Evolutionary conservation across 129 eudicot species (phyloP).

Genomic region (Apium graveolens): DNA sequence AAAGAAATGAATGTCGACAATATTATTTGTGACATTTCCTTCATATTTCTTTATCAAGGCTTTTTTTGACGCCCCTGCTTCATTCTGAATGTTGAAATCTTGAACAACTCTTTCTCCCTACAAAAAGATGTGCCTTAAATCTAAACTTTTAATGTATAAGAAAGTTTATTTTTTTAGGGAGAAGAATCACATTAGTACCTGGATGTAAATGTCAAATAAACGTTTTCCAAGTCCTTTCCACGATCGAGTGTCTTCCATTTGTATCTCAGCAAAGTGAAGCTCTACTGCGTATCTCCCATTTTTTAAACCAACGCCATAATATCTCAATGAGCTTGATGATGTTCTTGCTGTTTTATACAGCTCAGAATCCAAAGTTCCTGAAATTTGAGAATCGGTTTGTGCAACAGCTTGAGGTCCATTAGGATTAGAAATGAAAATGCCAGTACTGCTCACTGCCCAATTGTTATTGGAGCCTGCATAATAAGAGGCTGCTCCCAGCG

Average conservation of each 20-base stretch:
- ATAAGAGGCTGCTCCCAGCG: slow-evolving; percentile 56
- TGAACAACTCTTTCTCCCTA: slow-evolving; percentile 57
- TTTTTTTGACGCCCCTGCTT: slow-evolving; percentile 45
- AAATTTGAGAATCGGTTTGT: slow-evolving; percentile 50
- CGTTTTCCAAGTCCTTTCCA: slow-evolving; percentile 79
- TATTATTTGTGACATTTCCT: slow-evolving; percentile 50
- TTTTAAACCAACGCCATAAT: slow-evolving; percentile 56
- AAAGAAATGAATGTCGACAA: slow-evolving; percentile 52
- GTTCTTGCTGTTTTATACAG: slow-evolving; percentile 62
- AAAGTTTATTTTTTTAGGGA: not conserved
- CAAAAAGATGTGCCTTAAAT: not conserved
- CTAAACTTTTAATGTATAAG: not conserved
- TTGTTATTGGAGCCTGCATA: slow-evolving; percentile 31
- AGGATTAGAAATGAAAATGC: slow-evolving; percentile 54
- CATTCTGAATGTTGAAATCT: slow-evolving; percentile 51
- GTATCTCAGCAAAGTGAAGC: slow-evolving; percentile 72
- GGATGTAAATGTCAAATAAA: slow-evolving; percentile 58
- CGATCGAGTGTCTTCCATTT: slow-evolving; percentile 54
- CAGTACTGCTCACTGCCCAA: slow-evolving; percentile 68
- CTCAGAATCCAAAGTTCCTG: slow-evolving; percentile 56
- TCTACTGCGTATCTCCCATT: slow-evolving; percentile 46
- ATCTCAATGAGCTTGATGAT: slow-evolving; percentile 61
- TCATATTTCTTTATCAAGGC: slow-evolving; percentile 43
- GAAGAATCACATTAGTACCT: slow-evolving; percentile 26
- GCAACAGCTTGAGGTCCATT: slow-evolving; percentile 41